Evolutionary conservation across 129 eudicot species (phyloP).

Genomic region (Tagetes erecta): DNA sequence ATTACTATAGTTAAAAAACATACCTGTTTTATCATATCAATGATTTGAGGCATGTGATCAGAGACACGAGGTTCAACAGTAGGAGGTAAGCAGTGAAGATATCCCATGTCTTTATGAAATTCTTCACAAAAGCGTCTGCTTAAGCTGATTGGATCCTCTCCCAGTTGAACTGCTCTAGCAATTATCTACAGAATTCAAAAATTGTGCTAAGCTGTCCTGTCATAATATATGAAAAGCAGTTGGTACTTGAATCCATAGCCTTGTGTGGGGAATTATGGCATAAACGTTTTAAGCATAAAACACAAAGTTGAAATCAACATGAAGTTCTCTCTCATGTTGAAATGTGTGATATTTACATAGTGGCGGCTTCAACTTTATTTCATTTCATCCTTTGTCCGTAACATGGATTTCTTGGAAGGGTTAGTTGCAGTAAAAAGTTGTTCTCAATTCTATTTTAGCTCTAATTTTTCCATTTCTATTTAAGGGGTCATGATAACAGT

Average conservation of each 20-base stretch:
- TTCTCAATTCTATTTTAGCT: slow-evolving; percentile 5
- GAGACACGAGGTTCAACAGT: slow-evolving; percentile 94
- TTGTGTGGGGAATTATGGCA: not conserved
- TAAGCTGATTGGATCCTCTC: slow-evolving; percentile 79
- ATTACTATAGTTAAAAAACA: not conserved
- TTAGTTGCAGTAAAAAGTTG: not conserved
- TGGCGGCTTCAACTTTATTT: not conserved
- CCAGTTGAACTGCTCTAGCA: slow-evolving; percentile 87
- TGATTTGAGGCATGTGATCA: slow-evolving; percentile 86
- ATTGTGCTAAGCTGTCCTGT: slow-evolving; percentile 69
- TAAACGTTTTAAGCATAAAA: not conserved
- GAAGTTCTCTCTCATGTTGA: slow-evolving; percentile 5
- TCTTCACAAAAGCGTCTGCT: slow-evolving; percentile 88
- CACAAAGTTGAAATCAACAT: slow-evolving; percentile 7
- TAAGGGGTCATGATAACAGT: not conserved
- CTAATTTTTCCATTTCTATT: not conserved
- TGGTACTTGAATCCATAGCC: slow-evolving; percentile 31
- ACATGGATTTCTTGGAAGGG: slow-evolving; percentile 7
- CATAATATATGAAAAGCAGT: slow-evolving; percentile 52
- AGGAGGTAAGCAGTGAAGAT: slow-evolving; percentile 83
- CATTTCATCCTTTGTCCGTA: not conserved
- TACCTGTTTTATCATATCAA: slow-evolving; percentile 89
- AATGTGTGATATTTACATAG: not conserved
- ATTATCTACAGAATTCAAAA: slow-evolving; percentile 91
- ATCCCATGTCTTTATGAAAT: slow-evolving; percentile 75